These are phyloP conservation scores for Dactylellina parvicollis DNA, from an alignment of 2,329 filamentous ascomycete species.

Conservation along the genomic window DNA sequence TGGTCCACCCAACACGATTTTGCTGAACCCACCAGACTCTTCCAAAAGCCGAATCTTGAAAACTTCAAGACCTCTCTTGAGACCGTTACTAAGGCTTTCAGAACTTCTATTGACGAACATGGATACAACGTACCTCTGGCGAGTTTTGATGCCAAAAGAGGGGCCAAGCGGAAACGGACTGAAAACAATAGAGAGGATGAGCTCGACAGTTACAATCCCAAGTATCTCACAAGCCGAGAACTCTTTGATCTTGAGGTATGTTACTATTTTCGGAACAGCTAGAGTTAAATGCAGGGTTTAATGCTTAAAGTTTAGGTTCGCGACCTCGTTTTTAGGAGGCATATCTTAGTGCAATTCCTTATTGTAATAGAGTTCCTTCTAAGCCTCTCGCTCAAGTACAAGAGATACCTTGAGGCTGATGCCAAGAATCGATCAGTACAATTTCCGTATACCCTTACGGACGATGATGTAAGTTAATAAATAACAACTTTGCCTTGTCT, in stretches of 20 bases:
- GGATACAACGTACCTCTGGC: conserved; percentile 29
- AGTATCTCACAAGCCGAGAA: conserved; percentile 96
- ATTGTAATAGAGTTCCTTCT: conserved; percentile 95
- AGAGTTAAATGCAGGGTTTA: background rate
- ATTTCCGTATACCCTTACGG: conserved; percentile 76
- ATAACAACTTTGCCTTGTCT: background rate
- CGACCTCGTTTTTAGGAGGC: conserved; percentile 90
- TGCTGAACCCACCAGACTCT: conserved; percentile 85
- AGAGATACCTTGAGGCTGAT: conserved; percentile 75
- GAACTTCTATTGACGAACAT: conserved; percentile 39
- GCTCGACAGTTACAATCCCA: conserved; percentile 87
- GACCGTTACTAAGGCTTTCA: conserved; percentile 56
- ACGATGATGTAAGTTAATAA: conserved; percentile 76
- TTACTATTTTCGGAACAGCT: conserved; percentile 5
- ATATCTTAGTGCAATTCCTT: conserved; percentile 92
- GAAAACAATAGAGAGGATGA: conserved; percentile 64
- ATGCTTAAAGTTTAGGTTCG: conserved; percentile 71
- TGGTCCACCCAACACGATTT: conserved; percentile 94
- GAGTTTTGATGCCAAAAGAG: conserved; percentile 17
- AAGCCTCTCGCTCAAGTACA: conserved; percentile 83
- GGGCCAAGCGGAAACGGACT: conserved; percentile 60
- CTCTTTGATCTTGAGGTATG: conserved; percentile 91
- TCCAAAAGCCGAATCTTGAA: conserved; percentile 74
- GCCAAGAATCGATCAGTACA: conserved; percentile 81
- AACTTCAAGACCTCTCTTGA: conserved; percentile 72